These are phyloP conservation scores for Neohortaea acidophila DNA, from an alignment of 495 filamentous ascomycete species.

Conservation along the genomic window DNA sequence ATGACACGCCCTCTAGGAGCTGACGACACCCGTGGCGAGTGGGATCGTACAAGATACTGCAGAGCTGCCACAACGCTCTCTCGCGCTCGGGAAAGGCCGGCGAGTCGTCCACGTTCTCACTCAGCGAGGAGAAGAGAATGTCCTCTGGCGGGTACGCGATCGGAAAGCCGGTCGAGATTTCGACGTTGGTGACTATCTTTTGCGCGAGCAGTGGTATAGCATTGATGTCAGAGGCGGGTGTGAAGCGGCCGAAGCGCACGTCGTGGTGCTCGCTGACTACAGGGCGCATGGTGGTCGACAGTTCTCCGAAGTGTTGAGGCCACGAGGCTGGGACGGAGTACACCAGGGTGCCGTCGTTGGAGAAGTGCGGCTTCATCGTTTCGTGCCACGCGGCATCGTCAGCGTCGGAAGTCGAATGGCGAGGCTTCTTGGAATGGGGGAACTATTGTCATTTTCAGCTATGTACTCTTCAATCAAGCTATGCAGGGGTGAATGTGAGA, in stretches of 20 bases:
- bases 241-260: conserved; percentile 39
- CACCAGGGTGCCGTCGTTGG: conserved; percentile 53
- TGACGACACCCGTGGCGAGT: conserved; percentile 33
- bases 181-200: conserved; percentile 28
- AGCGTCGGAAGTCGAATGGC: conserved; percentile 33
- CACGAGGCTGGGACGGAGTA: conserved; percentile 33
- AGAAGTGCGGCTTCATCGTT: conserved; percentile 65
- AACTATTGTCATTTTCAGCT: conserved; percentile 49
- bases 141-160: background rate
- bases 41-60: conserved; percentile 75
- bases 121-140: background rate
- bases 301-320: conserved; percentile 17
- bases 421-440: conserved; percentile 55
- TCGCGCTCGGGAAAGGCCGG: conserved; percentile 22
- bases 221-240: conserved; percentile 27
- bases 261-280: conserved; percentile 32
- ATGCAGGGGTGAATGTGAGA: conserved; percentile 15
- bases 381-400: conserved; percentile 45
- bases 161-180: conserved; percentile 7
- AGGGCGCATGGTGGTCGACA: conserved; percentile 25
- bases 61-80: conserved; percentile 50
- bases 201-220: conserved; percentile 30
- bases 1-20: conserved; percentile 25
- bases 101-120: background rate
- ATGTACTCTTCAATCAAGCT: conserved; percentile 33